Evolutionary conservation across 306 rosid genomes (phyloP).

Genomic region (Acacia crassicarpa): DNA sequence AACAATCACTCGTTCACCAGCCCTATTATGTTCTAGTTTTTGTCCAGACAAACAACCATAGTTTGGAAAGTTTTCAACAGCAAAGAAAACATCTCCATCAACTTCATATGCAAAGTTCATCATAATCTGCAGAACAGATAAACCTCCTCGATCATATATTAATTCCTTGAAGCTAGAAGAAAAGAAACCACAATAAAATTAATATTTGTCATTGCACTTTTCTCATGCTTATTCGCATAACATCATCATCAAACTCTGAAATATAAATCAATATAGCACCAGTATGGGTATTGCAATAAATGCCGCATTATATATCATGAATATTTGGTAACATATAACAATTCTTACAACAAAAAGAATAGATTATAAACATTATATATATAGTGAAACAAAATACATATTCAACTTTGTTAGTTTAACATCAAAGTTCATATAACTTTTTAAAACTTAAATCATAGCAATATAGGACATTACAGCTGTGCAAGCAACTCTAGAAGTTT

Average conservation of each 20-base stretch:
- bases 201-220: not conserved
- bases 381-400: not conserved
- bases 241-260: not conserved
- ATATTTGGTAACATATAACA: not conserved
- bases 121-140: slow-evolving; percentile 67
- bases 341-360: not conserved
- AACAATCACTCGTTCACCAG: slow-evolving; percentile 89
- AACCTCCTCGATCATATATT: slow-evolving; percentile 21
- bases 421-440: not conserved
- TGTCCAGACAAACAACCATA: slow-evolving; percentile 89
- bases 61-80: slow-evolving; percentile 77
- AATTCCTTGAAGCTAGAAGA: slow-evolving; percentile 25
- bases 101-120: slow-evolving; percentile 68
- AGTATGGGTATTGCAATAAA: not conserved
- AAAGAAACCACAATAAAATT: slow-evolving; percentile 14
- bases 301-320: not conserved
- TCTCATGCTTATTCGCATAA: slow-evolving; percentile 6
- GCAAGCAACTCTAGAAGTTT: not conserved
- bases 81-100: slow-evolving; percentile 90
- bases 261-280: not conserved
- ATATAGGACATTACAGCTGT: not conserved
- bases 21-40: slow-evolving; percentile 75
- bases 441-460: not conserved
- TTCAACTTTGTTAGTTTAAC: too few relatives aligned
- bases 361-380: not conserved